Base-by-base conservation (phyloP, 2,329 filamentous ascomycete species). In the Colletotrichum australisinense region DNA sequence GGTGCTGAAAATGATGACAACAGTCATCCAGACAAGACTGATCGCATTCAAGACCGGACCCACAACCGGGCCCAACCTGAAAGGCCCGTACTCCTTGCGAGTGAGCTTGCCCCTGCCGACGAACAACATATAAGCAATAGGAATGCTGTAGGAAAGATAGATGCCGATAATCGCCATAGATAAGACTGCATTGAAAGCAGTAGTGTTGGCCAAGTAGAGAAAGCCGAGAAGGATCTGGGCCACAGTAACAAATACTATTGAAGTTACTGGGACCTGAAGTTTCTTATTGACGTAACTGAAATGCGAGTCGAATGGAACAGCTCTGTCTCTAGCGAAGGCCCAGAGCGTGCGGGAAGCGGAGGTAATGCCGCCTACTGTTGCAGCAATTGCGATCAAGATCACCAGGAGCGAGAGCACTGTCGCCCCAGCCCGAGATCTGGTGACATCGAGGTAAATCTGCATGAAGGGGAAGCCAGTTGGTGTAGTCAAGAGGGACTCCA, bases 1-100 rank as follows among this genome's bases (percentile, higher is more conserved):
- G 0, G 81, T 85, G 75, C 85, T 85, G 52, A 88, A 85, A 1
- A 87, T 73, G 28, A 85, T 82, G 0, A 83, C 83, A 7, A 88
- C 71, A 0, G 80, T 63, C n/a, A 87, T 81, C 84, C 86, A 89
- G 0, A 81, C 68, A 5, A 84, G 78, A 0, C 84, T 81, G 2
- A 87, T 68, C 0, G 81, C n/a, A 38, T 88, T 88, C 35, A 83
- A 66, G 0, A 78, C 65, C 0, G 77, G 68, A 1, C 85, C 86
- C 11, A 81, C 58, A 1, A 77, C 64, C 0, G 56, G 67, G 0
- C 83, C 82, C 28, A 87, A 75, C 22, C 70, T 76, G 14, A 81
- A 81, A 1, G 76, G 70, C 0, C 79, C 77, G 16, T 76, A 78
- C 16, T 76, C 74, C 12, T 64, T 77, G 5, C 76, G 19, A 0